Evolutionary conservation across 1,284 basidiomycete genomes (phyloP).

Genomic region (Xanthoconium separans): DNA sequence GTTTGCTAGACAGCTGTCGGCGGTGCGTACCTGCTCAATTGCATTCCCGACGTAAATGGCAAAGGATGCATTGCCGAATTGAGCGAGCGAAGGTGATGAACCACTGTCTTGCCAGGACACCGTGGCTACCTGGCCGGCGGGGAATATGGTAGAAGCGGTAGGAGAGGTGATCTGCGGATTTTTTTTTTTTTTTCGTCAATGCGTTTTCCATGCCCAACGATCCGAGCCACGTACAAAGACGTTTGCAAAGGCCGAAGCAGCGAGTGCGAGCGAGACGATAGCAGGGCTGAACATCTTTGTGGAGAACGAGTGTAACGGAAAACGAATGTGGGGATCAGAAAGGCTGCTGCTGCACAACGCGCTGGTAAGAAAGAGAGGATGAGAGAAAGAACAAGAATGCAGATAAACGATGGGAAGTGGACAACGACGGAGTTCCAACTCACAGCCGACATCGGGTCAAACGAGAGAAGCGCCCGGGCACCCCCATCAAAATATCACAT

Average conservation of each 20-base stretch:
- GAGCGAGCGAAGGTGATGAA: constrained; percentile 47
- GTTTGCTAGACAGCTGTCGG: neutral
- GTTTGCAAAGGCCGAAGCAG: constrained; percentile 53
- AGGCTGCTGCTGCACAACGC: neutral
- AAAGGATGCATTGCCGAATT: constrained; percentile 61
- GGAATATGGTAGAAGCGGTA: constrained; percentile 48
- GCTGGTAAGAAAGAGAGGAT: neutral
- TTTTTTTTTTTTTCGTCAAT: neutral
- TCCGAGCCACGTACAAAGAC: constrained; percentile 46
- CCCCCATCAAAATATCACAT: neutral
- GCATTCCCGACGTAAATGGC: constrained; percentile 71
- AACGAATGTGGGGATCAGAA: constrained; percentile 27
- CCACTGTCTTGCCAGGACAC: constrained; percentile 73
- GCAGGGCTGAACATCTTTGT: constrained; percentile 50
- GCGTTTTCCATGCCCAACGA: neutral
- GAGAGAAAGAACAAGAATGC: neutral
- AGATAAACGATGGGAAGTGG: neutral
- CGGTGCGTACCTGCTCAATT: constrained; percentile 50
- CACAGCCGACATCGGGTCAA: neutral
- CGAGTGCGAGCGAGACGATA: constrained; percentile 53
- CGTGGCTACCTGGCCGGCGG: constrained; percentile 58
- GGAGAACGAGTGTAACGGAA: constrained; percentile 14
- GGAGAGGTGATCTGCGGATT: constrained; percentile 59
- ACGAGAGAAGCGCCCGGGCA: neutral
- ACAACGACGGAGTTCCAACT: constrained; percentile 37